These are phyloP conservation scores for Astrothelium macrocarpum DNA, from an alignment of 495 filamentous ascomycete genomes.

Conservation along the genomic window DNA sequence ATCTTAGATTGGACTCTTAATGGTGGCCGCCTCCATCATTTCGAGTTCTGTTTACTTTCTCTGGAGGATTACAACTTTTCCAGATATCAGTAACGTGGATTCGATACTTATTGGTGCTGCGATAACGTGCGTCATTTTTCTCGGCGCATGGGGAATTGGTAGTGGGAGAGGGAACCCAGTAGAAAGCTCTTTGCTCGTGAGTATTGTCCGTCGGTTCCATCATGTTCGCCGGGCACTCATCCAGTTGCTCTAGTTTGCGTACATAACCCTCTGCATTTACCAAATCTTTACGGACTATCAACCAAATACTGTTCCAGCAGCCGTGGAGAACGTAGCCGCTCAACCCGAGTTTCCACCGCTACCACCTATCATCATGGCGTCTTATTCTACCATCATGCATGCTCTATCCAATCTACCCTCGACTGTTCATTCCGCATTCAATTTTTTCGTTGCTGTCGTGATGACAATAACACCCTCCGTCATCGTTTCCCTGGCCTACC, in stretches of 20 bases:
- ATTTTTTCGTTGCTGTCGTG: constrained; percentile 78
- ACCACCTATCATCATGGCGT: constrained; percentile 97
- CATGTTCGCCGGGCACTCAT: constrained; percentile 9
- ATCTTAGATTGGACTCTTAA: constrained; percentile 70
- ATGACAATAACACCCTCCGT: constrained; percentile 91
- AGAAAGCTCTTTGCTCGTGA: constrained; percentile 73
- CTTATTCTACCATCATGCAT: constrained; percentile 81
- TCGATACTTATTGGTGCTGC: constrained; percentile 86
- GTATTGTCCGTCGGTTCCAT: constrained; percentile 5
- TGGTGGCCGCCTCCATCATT: constrained; percentile 80
- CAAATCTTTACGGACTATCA: constrained; percentile 98
- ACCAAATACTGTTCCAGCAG: constrained; percentile 48
- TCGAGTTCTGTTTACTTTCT: constrained; percentile 93
- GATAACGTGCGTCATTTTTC: constrained; percentile 80
- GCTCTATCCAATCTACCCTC: constrained; percentile 73
- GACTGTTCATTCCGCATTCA: constrained; percentile 73
- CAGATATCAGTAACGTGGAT: constrained; percentile 86
- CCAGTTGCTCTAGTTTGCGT: constrained; percentile 55
- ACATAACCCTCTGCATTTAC: constrained; percentile 93
- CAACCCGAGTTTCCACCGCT: constrained; percentile 82
- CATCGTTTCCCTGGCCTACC: constrained; percentile 85
- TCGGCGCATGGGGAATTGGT: constrained; percentile 89
- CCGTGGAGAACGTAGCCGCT: constrained; percentile 43
- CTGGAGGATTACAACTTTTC: constrained; percentile 88
- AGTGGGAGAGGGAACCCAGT: constrained; percentile 92